These are phyloP conservation scores for Dactylellina drechsleri DNA, from an alignment of 2,329 filamentous ascomycete genomes.

Conservation along the genomic window DNA sequence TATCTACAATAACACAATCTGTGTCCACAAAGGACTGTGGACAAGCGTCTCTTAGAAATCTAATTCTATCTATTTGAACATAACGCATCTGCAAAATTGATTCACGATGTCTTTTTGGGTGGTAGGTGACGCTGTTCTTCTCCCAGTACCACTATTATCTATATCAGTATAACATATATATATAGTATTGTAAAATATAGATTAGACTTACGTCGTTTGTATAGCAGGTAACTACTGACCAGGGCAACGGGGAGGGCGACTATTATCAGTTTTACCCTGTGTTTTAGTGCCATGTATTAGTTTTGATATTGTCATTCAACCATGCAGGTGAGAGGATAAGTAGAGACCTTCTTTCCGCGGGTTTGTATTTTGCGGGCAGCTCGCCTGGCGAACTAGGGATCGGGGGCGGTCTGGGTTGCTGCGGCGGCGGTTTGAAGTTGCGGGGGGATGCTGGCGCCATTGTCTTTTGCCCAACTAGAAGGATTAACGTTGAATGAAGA, in stretches of 20 bases:
- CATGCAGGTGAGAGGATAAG: not conserved
- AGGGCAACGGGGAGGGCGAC: conserved; percentile 57
- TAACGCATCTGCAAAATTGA: too few species aligned
- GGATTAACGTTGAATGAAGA: not conserved
- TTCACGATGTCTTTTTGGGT: conserved; percentile 2
- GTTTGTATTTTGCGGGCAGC: conserved; percentile 56
- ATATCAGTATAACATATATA: not conserved
- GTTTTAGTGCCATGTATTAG: not conserved
- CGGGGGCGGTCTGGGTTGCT: conserved; percentile 15
- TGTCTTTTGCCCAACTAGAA: not conserved
- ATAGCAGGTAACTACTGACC: conserved; percentile 56
- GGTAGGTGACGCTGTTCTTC: conserved; percentile 47
- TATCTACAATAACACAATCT: too few species aligned
- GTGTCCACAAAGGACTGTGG: too few species aligned
- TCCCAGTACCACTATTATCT: conserved; percentile 52
- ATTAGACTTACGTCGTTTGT: conserved; percentile 55
- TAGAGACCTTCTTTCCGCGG: conserved; percentile 51
- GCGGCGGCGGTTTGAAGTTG: conserved; percentile 10
- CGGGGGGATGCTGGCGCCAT: conserved; percentile 17
- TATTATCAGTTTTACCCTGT: conserved; percentile 56
- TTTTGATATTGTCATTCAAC: conserved; percentile 1
- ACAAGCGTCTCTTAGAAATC: too few species aligned
- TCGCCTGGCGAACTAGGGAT: conserved; percentile 51
- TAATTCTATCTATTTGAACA: too few species aligned
- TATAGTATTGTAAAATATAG: not conserved